Evolutionary conservation across 805 yeast genomes (phyloP).

Genomic region (Candida coleopterorum): DNA sequence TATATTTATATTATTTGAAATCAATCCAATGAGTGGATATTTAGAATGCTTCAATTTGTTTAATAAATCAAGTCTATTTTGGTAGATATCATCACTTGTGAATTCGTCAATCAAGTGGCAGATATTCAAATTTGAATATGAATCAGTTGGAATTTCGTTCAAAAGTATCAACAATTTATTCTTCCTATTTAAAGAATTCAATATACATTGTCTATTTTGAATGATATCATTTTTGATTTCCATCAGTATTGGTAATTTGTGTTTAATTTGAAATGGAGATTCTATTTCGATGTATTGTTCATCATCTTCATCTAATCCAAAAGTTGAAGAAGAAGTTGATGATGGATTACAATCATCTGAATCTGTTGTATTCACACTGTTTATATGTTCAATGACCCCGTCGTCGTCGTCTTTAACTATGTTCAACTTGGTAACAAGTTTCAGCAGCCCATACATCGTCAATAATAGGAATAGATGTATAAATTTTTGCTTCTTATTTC

Average conservation of each 20-base stretch:
- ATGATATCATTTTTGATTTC: neutral
- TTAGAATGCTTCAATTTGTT: too few species aligned
- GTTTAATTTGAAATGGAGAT: neutral
- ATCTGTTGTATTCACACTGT: slow-evolving; percentile 6
- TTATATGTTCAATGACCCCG: neutral
- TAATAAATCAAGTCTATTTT: too few species aligned
- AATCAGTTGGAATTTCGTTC: neutral
- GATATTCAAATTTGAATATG: neutral
- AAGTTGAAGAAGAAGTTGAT: slow-evolving; percentile 37
- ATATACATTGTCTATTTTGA: neutral
- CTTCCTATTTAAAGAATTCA: neutral
- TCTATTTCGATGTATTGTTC: slow-evolving; percentile 5
- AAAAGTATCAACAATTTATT: neutral
- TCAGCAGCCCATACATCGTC: neutral
- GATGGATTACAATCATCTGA: slow-evolving; percentile 30
- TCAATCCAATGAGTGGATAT: slow-evolving; percentile 40
- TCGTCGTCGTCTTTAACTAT: slow-evolving; percentile 2
- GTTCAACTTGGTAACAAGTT: neutral
- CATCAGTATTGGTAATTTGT: neutral
- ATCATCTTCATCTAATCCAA: neutral
- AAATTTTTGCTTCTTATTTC: neutral
- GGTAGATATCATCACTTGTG: too few species aligned
- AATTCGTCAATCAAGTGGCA: neutral
- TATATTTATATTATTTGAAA: slow-evolving; percentile 46
- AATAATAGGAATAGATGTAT: too few species aligned